These are phyloP conservation scores for Chaetomium strumarium DNA, from an alignment of 2,329 filamentous ascomycete species.

Conservation along the genomic window DNA sequence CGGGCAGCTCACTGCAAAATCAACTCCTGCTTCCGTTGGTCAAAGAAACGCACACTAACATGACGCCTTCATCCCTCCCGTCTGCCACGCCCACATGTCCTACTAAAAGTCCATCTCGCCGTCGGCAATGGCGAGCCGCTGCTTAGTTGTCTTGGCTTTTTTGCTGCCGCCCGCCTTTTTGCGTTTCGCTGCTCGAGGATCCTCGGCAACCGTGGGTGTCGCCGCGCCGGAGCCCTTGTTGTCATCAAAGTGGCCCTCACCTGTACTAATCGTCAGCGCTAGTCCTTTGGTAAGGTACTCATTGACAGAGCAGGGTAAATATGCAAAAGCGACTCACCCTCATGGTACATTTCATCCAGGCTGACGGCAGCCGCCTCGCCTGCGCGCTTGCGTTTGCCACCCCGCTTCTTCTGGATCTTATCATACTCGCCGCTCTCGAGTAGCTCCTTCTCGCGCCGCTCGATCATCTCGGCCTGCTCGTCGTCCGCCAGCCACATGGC, in stretches of 20 bases:
- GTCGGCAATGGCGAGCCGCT: constrained; percentile 62
- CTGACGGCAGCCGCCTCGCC: constrained; percentile 44
- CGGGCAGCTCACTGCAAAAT: too few relatives aligned
- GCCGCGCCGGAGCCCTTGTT: constrained; percentile 80
- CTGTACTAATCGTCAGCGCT: constrained; percentile 39
- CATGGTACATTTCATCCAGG: constrained; percentile 97
- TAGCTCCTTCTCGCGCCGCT: constrained; percentile 84
- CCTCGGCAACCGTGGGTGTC: constrained; percentile 62
- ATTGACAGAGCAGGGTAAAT: not conserved
- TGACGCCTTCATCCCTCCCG: not conserved
- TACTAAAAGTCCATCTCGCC: constrained; percentile 41
- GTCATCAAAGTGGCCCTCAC: constrained; percentile 94
- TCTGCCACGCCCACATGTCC: not conserved
- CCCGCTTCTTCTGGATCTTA: constrained; percentile 51
- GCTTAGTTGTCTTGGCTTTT: constrained; percentile 63
- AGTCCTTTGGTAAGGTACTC: not conserved
- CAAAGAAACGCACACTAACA: not conserved
- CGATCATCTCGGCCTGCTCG: constrained; percentile 89
- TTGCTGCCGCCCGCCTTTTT: constrained; percentile 44
- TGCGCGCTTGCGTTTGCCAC: constrained; percentile 49
- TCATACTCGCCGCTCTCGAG: constrained; percentile 64
- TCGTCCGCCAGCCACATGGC: constrained; percentile 98
- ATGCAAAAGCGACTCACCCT: constrained; percentile 61
- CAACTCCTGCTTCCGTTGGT: not conserved
- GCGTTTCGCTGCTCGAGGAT: constrained; percentile 51